These are phyloP conservation scores for Capronia americana DNA, from an alignment of 2,329 filamentous ascomycete genomes.

Conservation along the genomic window DNA sequence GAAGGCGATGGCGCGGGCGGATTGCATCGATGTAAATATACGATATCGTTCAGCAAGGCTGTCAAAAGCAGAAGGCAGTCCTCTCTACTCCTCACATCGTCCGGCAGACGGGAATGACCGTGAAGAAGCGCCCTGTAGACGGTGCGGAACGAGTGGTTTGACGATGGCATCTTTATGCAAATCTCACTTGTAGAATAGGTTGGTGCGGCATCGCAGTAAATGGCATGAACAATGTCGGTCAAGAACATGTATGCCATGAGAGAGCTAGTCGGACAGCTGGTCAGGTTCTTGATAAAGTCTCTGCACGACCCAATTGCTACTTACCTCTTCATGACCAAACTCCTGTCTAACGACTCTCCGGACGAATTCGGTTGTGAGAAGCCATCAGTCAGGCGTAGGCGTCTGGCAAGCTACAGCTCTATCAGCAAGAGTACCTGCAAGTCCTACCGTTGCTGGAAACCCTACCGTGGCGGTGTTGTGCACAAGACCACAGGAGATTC, in stretches of 20 bases:
- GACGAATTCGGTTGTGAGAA: constrained; percentile 14
- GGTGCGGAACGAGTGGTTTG: constrained; percentile 20
- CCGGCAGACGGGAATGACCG: constrained; percentile 15
- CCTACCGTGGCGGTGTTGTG: constrained; percentile 27
- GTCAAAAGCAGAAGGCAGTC: constrained; percentile 20
- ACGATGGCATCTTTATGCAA: constrained; percentile 25
- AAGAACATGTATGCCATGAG: constrained; percentile 19
- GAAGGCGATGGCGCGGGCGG: neutral
- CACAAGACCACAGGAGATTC: constrained; percentile 12
- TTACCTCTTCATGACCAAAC: constrained; percentile 26
- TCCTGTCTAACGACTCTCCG: constrained; percentile 13
- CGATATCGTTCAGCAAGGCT: constrained; percentile 19
- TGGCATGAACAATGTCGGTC: constrained; percentile 19
- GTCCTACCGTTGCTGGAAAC: neutral
- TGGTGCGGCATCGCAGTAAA: constrained; percentile 14
- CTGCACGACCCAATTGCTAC: neutral
- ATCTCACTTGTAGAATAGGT: constrained; percentile 17
- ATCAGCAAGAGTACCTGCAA: constrained; percentile 1
- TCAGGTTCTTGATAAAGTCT: neutral
- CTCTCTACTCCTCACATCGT: constrained; percentile 19
- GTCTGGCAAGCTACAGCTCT: constrained; percentile 21
- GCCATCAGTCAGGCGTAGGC: constrained; percentile 25
- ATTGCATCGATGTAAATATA: constrained; percentile 20
- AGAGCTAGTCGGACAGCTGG: neutral
- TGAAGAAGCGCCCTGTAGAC: constrained; percentile 21